Base-by-base conservation (phyloP, 2,329 filamentous ascomycete species). In the Penicillium sp. region DNA sequence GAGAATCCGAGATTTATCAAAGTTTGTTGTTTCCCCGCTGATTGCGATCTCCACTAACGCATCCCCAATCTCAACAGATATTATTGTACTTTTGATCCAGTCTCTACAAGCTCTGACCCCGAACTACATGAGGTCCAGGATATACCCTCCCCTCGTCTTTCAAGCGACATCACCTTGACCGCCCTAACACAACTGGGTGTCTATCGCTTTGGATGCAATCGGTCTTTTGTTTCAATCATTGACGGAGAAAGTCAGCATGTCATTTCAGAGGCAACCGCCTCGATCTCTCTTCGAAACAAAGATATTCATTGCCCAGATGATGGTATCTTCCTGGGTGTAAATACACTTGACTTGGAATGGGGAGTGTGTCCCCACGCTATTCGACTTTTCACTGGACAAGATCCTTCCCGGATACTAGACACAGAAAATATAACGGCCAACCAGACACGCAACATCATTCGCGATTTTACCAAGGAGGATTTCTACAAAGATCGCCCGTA, bases 221-320 rank as follows among this genome's bases (percentile, higher is more conserved):
- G 81, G 16, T 72, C 76, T 5, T 69, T 82, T 31, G 74, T 84
- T 36, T 84, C 81, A 1, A 70, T 84, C 33, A 82, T 84, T 59
- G 81, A 83, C 56, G 69, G 70, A 8, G 69, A 73, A 4, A 69
- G 74, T 53, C 81, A 84, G 60, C 67, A 82, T 59, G 70, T 84
- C 39, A 72, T 84, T 21, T 80, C 82, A 54, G 82, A 84, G 60
- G 79, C 81, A 10, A 80, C 80, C 0, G 70, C 72, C 1, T 73
- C 70, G 1, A 72, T 77, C 2, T 75, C 75, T 0, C 64, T 83
- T 5, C 64, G 69, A 6, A 45, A 69, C 53, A 62, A 68, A 31
- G 36, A 60, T 10, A 50, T 62, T 16, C 70, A 74, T 58, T 51
- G 51, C 5, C 60, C 66, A 0, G 60, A 68, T 16, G 72, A 75